Evolutionary conservation across 192 early-diverging fungal genomes (phyloP).

Genomic region (Backusella morwellensis): DNA sequence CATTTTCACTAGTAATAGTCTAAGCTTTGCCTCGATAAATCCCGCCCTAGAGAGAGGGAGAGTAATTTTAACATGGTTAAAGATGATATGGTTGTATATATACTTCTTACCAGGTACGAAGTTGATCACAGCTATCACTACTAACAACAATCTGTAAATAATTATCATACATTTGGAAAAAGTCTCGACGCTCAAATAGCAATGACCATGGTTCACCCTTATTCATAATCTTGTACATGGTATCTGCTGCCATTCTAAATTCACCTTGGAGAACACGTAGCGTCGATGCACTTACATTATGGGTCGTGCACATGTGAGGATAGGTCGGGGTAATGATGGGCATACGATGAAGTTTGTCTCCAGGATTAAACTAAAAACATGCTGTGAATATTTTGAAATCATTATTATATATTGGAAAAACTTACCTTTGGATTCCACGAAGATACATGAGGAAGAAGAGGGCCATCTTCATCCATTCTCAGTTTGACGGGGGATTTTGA

Average conservation of each 20-base stretch:
- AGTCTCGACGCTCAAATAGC: constrained; percentile 22
- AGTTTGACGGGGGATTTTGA: constrained; percentile 59
- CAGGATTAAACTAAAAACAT: neutral
- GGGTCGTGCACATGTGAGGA: constrained; percentile 70
- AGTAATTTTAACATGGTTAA: neutral
- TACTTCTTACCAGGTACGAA: constrained; percentile 8
- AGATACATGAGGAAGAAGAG: constrained; percentile 29
- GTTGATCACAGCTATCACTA: constrained; percentile 4
- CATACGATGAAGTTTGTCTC: constrained; percentile 58
- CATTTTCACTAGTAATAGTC: constrained; percentile 64
- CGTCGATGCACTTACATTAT: constrained; percentile 65
- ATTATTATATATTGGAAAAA: no score
- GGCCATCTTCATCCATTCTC: constrained; percentile 53
- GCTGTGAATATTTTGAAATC: no score
- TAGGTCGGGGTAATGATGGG: constrained; percentile 74
- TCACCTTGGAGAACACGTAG: constrained; percentile 43
- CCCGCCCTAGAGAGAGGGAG: constrained; percentile 52
- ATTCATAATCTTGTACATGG: constrained; percentile 27
- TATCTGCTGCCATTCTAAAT: constrained; percentile 19
- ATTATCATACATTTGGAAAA: constrained; percentile 26
- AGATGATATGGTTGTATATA: neutral
- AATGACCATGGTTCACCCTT: constrained; percentile 19
- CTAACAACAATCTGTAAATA: constrained; percentile 30
- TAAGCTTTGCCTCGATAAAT: constrained; percentile 73
- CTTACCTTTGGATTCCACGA: constrained; percentile 56